A percentile compares a stretch with the other conserved stretches of the same genome.
phyloP scores from a whole-genome alignment of 192 early-diverging fungal species.

The Coemansia sp. region DNA sequence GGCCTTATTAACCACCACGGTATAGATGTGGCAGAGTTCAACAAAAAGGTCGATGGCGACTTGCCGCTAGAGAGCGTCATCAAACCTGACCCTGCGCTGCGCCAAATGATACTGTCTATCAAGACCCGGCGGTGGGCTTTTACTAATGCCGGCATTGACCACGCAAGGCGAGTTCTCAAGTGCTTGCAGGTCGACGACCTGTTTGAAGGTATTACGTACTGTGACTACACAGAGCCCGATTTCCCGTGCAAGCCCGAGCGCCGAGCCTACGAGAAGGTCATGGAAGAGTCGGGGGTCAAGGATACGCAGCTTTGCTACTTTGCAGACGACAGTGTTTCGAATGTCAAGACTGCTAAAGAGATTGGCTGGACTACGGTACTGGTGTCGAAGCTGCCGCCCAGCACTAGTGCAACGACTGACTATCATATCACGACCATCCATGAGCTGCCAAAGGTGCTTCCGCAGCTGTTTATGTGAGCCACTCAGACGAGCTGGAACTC shows the following conservation, averaged over 20 bases:
- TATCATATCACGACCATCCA: slow-evolving; percentile 65
- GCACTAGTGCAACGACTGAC: slow-evolving; percentile 32
- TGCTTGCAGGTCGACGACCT: slow-evolving; percentile 67
- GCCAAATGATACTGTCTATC: slow-evolving; percentile 61
- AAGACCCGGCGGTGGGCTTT: slow-evolving; percentile 73
- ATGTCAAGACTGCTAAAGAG: slow-evolving; percentile 62
- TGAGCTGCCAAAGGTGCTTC: slow-evolving; percentile 64
- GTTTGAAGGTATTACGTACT: slow-evolving; percentile 78
- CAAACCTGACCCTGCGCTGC: slow-evolving; percentile 61
- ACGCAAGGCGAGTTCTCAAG: slow-evolving; percentile 69
- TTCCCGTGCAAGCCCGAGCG: slow-evolving; percentile 76
- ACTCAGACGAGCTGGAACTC: neutral
- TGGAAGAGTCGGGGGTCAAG: slow-evolving; percentile 66
- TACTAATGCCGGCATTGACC: slow-evolving; percentile 75
- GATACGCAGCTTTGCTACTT: slow-evolving; percentile 67
- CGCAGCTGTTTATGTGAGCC: slow-evolving; percentile 55
- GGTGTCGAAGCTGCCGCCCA: slow-evolving; percentile 34
- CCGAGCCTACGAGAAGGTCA: slow-evolving; percentile 61
- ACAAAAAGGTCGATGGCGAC: slow-evolving; percentile 65
- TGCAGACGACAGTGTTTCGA: slow-evolving; percentile 73
- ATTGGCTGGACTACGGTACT: slow-evolving; percentile 59
- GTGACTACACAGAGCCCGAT: slow-evolving; percentile 68
- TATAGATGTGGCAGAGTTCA: slow-evolving; percentile 69
- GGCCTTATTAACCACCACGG: slow-evolving; percentile 71
- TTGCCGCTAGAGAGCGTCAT: slow-evolving; percentile 69